phyloP scores from a whole-genome alignment of 805 yeast species.

The Metschnikowia baotianmanensis region DNA sequence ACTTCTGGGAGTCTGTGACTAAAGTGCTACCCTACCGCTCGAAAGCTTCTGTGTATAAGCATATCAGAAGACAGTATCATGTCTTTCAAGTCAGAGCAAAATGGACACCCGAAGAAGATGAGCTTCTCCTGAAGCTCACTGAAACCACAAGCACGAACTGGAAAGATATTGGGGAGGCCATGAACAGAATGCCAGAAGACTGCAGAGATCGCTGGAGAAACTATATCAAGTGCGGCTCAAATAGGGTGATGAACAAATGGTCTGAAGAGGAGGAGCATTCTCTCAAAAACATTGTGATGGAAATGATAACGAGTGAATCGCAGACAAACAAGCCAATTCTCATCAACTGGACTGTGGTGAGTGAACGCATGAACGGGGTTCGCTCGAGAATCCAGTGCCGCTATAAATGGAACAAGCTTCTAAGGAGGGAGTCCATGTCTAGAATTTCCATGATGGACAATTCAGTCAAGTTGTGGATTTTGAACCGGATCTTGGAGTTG shows the following conservation, averaged over 20 bases:
- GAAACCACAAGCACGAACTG: constrained; percentile 76
- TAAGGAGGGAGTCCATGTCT: constrained; percentile 51
- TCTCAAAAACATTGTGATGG: constrained; percentile 53
- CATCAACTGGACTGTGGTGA: constrained; percentile 89
- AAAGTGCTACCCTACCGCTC: constrained; percentile 81
- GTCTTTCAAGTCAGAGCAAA: constrained; percentile 84
- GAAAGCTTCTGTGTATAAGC: constrained; percentile 88
- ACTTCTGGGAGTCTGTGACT: constrained; percentile 83
- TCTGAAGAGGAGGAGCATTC: constrained; percentile 63
- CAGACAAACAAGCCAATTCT: constrained; percentile 30
- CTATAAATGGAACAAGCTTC: constrained; percentile 87
- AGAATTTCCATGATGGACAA: constrained; percentile 32
- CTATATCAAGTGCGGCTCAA: constrained; percentile 85
- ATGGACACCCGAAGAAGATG: constrained; percentile 86
- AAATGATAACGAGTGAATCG: constrained; percentile 36
- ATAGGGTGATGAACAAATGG: constrained; percentile 81
- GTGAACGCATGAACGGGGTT: constrained; percentile 85
- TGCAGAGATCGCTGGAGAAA: constrained; percentile 97
- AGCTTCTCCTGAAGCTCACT: constrained; percentile 58
- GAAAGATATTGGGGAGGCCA: constrained; percentile 74
- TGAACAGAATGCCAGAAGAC: constrained; percentile 97
- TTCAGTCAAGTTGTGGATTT: constrained; percentile 38
- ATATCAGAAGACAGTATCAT: constrained; percentile 86
- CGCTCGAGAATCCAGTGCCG: constrained; percentile 93
- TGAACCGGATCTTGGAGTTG: constrained; percentile 27